phyloP scores from a whole-genome alignment of 176 grass and related monocot species.

The Oryza officinalis region DNA sequence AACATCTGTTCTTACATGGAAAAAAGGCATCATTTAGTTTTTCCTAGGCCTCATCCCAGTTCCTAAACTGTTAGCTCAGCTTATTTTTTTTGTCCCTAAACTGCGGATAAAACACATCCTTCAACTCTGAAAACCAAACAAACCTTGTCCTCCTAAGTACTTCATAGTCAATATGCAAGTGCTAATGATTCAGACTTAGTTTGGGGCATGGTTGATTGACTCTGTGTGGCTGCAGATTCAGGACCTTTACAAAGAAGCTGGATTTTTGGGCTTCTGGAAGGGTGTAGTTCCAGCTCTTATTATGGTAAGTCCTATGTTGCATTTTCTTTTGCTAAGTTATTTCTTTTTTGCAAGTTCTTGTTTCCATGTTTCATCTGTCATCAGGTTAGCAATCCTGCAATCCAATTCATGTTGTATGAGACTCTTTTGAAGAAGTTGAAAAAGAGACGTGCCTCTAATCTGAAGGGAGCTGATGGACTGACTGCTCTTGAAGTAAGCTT shows the following conservation, averaged over 20 bases:
- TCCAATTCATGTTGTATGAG: constrained; percentile 99
- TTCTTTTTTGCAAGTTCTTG: background rate
- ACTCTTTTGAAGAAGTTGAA: constrained; percentile 92
- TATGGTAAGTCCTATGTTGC: constrained; percentile 58
- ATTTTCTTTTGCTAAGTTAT: constrained; percentile 10
- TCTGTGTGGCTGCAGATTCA: constrained; percentile 59
- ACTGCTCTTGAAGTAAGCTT: constrained; percentile 79
- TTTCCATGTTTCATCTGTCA: constrained; percentile 35
- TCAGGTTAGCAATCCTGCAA: constrained; percentile 94
- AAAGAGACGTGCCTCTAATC: constrained; percentile 65
- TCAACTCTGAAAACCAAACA: background rate
- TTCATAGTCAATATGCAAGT: background rate
- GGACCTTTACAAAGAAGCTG: constrained; percentile 89
- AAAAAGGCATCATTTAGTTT: background rate
- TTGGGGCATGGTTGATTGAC: constrained; percentile 19
- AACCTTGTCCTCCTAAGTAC: background rate
- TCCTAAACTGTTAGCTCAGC: background rate
- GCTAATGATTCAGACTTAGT: background rate
- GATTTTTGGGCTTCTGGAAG: constrained; percentile 91
- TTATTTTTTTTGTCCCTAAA: too few species aligned
- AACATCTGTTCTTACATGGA: background rate
- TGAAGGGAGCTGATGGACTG: constrained; percentile 83
- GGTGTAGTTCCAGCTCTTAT: constrained; percentile 89
- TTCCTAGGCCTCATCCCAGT: background rate
- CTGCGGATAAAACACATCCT: background rate